Percentiles rank a stretch among this genome's conserved stretches.
Evolutionary conservation across 176 grass and related monocot species (phyloP).

Genomic region (Cenchrus fungigraminus): DNA sequence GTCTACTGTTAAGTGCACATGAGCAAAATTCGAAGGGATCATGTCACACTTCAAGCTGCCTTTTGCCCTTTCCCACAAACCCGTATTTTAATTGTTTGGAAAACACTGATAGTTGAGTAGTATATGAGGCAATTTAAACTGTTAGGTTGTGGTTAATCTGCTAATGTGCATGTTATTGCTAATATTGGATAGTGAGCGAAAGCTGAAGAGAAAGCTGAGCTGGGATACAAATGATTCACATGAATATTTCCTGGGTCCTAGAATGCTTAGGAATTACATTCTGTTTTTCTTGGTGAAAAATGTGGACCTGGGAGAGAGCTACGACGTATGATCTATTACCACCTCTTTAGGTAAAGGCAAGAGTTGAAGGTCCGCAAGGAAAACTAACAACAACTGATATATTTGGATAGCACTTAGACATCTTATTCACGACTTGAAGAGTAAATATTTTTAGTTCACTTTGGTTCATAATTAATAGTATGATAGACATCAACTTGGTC

Average conservation of each 20-base stretch:
- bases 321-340: neutral
- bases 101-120: neutral
- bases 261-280: neutral
- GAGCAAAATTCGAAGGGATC: constrained; percentile 21
- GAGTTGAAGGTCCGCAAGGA: neutral
- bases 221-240: neutral
- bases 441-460: no score
- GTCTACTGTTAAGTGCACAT: neutral
- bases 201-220: neutral
- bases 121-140: constrained; percentile 17
- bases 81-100: neutral
- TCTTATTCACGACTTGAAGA: neutral
- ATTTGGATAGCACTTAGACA: neutral
- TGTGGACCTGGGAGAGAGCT: neutral
- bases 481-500: neutral
- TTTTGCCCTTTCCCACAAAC: neutral
- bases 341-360: neutral
- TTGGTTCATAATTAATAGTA: neutral
- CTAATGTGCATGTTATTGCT: neutral
- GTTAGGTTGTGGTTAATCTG: constrained; percentile 1
- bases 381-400: neutral
- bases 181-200: neutral
- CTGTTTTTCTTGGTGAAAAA: constrained; percentile 9
- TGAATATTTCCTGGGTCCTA: neutral
- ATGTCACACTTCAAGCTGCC: neutral